Conservation (phyloP, 2,329 filamentous ascomycete species). For the Fusarium sp. region DNA sequence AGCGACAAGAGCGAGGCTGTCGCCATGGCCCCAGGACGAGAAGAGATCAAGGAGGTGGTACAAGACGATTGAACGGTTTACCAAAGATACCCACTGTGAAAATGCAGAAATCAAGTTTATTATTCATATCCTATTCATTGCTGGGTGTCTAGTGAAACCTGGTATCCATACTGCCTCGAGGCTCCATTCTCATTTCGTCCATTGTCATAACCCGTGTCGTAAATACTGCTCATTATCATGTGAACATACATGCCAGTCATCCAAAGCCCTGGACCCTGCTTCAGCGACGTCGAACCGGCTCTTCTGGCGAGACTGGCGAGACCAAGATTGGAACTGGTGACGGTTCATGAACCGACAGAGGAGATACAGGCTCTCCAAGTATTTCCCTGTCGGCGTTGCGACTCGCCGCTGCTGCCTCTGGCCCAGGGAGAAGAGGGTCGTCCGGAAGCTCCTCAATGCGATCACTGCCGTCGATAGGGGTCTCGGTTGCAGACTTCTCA, state of each 20-base stretch:
- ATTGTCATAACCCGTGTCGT: constrained; percentile 21
- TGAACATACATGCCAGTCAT: not conserved
- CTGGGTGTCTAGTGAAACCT: constrained; percentile 17
- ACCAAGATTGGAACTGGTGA: constrained; percentile 13
- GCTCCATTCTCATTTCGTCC: constrained; percentile 9
- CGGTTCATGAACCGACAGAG: constrained; percentile 27
- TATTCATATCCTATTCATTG: constrained; percentile 21
- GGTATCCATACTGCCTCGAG: constrained; percentile 20
- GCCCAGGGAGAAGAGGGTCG: constrained; percentile 56
- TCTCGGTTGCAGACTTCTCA: constrained; percentile 55
- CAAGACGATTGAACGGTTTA: constrained; percentile 64
- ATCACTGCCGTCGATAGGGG: constrained; percentile 51
- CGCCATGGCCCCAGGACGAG: constrained; percentile 58
- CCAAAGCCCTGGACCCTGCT: not conserved
- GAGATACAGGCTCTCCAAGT: constrained; percentile 34
- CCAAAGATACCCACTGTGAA: constrained; percentile 46
- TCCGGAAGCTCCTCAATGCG: constrained; percentile 64
- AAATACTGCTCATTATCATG: constrained; percentile 28
- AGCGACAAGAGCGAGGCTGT: constrained; percentile 58
- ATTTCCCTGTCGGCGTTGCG: constrained; percentile 2
- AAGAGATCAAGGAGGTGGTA: constrained; percentile 73
- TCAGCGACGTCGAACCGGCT: constrained; percentile 23
- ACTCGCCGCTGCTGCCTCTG: constrained; percentile 31
- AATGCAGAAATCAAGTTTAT: constrained; percentile 31
- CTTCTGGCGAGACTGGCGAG: constrained; percentile 16